Evolutionary conservation across 2,329 filamentous ascomycete species (phyloP).

Genomic region (Hypoxylon sp.): DNA sequence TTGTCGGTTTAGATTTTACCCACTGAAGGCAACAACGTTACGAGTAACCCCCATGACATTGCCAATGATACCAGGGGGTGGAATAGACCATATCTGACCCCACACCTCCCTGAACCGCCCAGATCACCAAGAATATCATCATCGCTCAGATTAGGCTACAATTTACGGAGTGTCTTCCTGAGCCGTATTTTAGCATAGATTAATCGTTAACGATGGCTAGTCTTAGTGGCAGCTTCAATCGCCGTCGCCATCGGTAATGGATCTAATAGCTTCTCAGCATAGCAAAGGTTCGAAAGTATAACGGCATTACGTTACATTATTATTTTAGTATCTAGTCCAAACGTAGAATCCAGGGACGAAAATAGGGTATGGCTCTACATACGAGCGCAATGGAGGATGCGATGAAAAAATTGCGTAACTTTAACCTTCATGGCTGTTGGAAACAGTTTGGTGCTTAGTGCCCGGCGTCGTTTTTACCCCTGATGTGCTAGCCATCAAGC

Average conservation of each 20-base stretch:
- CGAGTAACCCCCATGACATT: neutral
- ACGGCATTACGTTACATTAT: neutral
- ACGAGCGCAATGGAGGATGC: too few species aligned
- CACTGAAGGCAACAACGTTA: neutral
- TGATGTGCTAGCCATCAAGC: neutral
- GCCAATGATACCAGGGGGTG: neutral
- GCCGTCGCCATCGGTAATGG: neutral
- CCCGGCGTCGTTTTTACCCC: neutral
- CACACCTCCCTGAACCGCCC: neutral
- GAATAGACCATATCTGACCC: neutral
- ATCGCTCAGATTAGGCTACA: neutral
- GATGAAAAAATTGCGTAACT: too few species aligned
- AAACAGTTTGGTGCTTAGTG: too few species aligned
- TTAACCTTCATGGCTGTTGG: too few species aligned
- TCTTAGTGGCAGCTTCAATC: neutral
- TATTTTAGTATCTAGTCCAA: too few species aligned
- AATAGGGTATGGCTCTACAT: too few species aligned
- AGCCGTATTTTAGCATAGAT: neutral
- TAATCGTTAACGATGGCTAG: neutral
- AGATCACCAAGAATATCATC: neutral
- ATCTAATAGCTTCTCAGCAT: neutral
- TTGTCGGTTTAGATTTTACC: neutral
- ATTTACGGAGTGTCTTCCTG: neutral
- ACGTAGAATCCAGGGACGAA: too few species aligned
- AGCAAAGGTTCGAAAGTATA: neutral